Evolutionary conservation across 225 moss, liverwort and hornwort genomes (phyloP), one percentile per base, ranked within the genome.

Genomic region (Neckera pumila): DNA sequence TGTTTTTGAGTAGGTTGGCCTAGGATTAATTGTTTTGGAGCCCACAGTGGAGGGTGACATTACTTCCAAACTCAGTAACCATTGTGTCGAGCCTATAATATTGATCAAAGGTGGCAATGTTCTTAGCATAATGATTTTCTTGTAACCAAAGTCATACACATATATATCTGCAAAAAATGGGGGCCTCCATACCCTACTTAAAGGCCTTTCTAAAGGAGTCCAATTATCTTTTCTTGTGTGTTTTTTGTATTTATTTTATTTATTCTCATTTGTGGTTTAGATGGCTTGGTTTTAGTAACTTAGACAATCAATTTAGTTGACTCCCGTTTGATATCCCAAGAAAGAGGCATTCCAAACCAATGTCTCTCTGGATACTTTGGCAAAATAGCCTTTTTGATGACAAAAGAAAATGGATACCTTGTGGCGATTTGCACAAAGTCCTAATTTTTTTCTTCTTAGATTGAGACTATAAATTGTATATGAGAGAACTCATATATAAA

Each of bases 401-500:
- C 27, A 43, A 28, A 43, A 28, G 14, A 28, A 43, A 72, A 72
- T 28, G 6, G 17, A 17, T 43, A 17, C 16, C 17, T 17, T 17
- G 17, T 17, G 0, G 28, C 2, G 0, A 28, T 43, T 0, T 28
- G 0, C 10, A 72, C 16, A 72, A 28, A 17, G 3, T 0, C 14
- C 4, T 0, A 27, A 25, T 12, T 43, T 72, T 42, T 25, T 28
- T 10, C 45, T 4, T 12, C 11, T 15, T 43, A 17, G 1, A 28
- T 43, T 43, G 28, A 28, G 3, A 72, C 42, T 27, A 3, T 3
- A 6, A 27, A 72, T 72, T 43, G 3, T 42, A 0, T 42, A 16
- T 26, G 16, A 15, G 0, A 28, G 16, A 28, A 43, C 8, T 72
- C 0, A 3, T 0, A 70, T 25, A 14, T 4, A 1, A 0, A 0